Conservation (phyloP, 164 flowering plant genomes). For the grape (Vitis vinifera) region DNA sequence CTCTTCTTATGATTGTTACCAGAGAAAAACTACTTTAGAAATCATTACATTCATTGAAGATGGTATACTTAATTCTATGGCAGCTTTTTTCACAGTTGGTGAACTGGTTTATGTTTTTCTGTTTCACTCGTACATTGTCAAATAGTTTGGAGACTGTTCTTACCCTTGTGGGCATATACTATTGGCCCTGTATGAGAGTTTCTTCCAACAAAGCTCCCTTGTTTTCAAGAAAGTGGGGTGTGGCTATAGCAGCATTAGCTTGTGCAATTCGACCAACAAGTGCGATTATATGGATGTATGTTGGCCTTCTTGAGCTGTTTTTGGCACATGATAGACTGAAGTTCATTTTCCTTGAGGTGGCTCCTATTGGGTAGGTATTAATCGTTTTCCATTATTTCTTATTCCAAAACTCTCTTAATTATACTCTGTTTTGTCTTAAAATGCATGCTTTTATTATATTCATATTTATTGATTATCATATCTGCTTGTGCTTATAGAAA, state of each 20-base stretch:
- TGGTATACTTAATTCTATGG: slow-evolving; percentile 38
- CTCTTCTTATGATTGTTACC: background rate
- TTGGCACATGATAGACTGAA: slow-evolving; percentile 43
- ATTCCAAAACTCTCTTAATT: background rate
- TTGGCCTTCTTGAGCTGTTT: slow-evolving; percentile 73
- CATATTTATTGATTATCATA: too few relatives aligned
- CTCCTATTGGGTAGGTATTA: slow-evolving; percentile 76
- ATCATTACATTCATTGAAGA: slow-evolving; percentile 1
- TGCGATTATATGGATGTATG: slow-evolving; percentile 86
- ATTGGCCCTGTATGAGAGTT: slow-evolving; percentile 78
- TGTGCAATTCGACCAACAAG: slow-evolving; percentile 95
- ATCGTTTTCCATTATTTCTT: background rate
- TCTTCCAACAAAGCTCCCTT: slow-evolving; percentile 25
- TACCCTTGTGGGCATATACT: slow-evolving; percentile 66
- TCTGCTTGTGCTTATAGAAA: too few relatives aligned
- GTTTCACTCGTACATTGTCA: slow-evolving; percentile 85
- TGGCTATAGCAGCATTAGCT: slow-evolving; percentile 78
- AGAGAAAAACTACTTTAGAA: background rate
- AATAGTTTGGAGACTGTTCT: slow-evolving; percentile 88
- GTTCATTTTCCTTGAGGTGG: slow-evolving; percentile 63
- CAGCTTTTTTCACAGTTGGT: slow-evolving; percentile 79
- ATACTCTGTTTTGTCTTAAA: background rate
- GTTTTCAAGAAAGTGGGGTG: slow-evolving; percentile 66
- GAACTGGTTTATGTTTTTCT: slow-evolving; percentile 94
- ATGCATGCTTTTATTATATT: too few relatives aligned